A percentile compares a stretch with the other conserved stretches of the same genome.
phyloP scores from a whole-genome alignment of 495 filamentous ascomycete species.

The Tuber aestivum region DNA sequence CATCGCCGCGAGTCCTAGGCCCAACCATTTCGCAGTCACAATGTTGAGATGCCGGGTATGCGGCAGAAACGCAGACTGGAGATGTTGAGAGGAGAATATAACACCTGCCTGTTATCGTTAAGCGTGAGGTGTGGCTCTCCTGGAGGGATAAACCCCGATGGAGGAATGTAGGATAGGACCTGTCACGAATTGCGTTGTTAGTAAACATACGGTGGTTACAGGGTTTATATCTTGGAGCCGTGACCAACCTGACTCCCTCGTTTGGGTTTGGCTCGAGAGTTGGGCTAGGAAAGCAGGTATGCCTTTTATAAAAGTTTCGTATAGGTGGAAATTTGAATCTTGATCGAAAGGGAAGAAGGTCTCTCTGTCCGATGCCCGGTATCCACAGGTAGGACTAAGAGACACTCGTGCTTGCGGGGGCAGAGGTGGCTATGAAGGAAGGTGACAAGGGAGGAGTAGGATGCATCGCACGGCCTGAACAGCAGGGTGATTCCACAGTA shows the following conservation, averaged over 20 bases:
- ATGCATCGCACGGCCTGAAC: not conserved
- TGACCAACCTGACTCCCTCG: not conserved
- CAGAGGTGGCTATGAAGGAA: not conserved
- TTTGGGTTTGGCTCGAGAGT: not conserved
- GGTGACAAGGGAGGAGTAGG: not conserved
- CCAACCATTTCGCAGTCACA: too few relatives aligned
- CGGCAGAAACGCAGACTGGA: too few relatives aligned
- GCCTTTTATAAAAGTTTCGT: not conserved
- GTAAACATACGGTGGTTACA: not conserved
- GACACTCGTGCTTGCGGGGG: too few relatives aligned
- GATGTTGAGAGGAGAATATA: too few relatives aligned
- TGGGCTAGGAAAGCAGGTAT: not conserved
- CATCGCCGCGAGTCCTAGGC: too few relatives aligned
- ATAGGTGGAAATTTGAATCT: not conserved
- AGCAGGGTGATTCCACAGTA: not conserved
- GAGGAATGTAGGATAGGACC: not conserved
- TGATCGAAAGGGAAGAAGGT: not conserved
- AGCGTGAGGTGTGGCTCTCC: not conserved
- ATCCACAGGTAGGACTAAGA: not conserved
- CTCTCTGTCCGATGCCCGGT: not conserved
- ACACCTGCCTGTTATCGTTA: too few relatives aligned
- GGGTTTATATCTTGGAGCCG: not conserved
- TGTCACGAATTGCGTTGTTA: not conserved
- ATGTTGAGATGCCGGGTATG: too few relatives aligned
- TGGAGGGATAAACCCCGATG: not conserved